Conservation (phyloP, 2,329 filamentous ascomycete genomes). For the Penicillium brasilianum region DNA sequence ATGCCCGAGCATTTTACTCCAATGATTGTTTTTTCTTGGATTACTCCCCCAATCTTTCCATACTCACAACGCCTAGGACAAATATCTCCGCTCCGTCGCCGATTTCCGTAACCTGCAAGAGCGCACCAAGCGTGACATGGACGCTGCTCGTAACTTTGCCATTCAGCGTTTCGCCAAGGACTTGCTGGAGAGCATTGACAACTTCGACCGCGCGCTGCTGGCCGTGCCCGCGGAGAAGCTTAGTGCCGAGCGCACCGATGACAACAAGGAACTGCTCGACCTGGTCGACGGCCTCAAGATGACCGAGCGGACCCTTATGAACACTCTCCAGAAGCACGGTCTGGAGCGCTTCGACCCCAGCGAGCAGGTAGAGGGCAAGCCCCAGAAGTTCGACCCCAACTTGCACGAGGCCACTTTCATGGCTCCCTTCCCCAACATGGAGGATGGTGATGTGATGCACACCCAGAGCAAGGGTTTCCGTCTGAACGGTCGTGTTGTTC, state of each 20-base stretch:
- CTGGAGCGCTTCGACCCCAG: constrained; percentile 84
- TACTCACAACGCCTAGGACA: constrained; percentile 68
- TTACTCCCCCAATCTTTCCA: not conserved
- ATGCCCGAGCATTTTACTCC: constrained; percentile 26
- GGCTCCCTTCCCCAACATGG: constrained; percentile 83
- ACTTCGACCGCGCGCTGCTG: constrained; percentile 88
- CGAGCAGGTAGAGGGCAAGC: constrained; percentile 54
- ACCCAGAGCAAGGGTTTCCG: constrained; percentile 96
- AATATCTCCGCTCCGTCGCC: constrained; percentile 89
- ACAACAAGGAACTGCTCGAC: constrained; percentile 73
- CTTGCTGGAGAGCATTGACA: constrained; percentile 93
- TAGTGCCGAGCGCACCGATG: constrained; percentile 57
- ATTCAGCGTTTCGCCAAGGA: constrained; percentile 94
- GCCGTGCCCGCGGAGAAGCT: constrained; percentile 80
- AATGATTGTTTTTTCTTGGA: not conserved
- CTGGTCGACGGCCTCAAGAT: constrained; percentile 91
- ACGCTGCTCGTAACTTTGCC: constrained; percentile 85
- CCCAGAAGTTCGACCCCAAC: constrained; percentile 94
- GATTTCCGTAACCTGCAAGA: constrained; percentile 99
- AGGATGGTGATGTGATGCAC: constrained; percentile 87
- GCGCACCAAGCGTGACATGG: constrained; percentile 87
- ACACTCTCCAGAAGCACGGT: constrained; percentile 90
- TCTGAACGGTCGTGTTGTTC: constrained; percentile 85
- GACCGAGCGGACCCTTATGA: constrained; percentile 88
- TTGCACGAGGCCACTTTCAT: constrained; percentile 96